phyloP scores from a whole-genome alignment of 148 eudicot genomes.

The Persicaria maculosa region DNA sequence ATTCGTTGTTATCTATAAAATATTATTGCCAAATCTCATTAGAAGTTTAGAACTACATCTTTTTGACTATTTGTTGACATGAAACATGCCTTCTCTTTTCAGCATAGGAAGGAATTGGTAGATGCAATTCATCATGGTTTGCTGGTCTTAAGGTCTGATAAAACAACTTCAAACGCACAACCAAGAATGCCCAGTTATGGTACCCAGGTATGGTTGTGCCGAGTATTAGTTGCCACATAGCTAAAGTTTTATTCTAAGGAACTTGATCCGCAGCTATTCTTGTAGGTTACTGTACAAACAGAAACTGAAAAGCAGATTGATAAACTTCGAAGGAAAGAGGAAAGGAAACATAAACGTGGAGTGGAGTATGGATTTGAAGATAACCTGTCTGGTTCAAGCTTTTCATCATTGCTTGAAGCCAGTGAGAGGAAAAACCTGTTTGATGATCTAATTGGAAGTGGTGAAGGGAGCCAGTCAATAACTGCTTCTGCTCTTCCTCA shows the following conservation, averaged over 20 bases:
- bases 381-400: constrained; percentile 46
- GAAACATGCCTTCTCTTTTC: constrained; percentile 17
- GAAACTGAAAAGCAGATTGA: constrained; percentile 81
- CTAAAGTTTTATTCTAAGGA: not conserved
- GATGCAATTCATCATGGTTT: constrained; percentile 74
- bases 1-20: not conserved
- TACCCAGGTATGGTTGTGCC: constrained; percentile 53
- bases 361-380: constrained; percentile 64
- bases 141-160: constrained; percentile 60
- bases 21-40: not conserved
- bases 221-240: not conserved
- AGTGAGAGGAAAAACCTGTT: constrained; percentile 79
- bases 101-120: constrained; percentile 89
- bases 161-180: constrained; percentile 48
- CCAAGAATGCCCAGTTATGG: constrained; percentile 94
- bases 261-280: constrained; percentile 2
- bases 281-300: constrained; percentile 89
- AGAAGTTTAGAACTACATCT: not conserved
- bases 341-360: constrained; percentile 80
- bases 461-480: constrained; percentile 45
- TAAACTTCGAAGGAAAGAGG: constrained; percentile 98
- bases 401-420: constrained; percentile 82
- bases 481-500: constrained; percentile 79
- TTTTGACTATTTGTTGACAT: not conserved
- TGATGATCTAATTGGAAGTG: constrained; percentile 86